Evolutionary conservation across 2,329 filamentous ascomycete species (phyloP).

Genomic region (Botrytis fabae): DNA sequence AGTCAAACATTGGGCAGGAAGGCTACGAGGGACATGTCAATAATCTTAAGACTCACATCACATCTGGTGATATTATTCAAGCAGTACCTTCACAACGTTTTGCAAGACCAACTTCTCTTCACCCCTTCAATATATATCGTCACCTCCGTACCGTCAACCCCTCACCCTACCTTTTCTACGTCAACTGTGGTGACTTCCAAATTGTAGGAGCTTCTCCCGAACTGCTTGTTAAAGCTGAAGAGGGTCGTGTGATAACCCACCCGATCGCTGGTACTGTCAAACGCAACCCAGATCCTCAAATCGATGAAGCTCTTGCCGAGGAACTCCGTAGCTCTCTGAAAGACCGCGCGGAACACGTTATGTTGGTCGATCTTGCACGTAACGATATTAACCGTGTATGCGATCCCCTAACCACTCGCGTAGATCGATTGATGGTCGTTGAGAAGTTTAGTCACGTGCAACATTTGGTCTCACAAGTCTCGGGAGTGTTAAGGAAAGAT

Average conservation of each 20-base stretch:
- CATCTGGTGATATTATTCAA: constrained; percentile 92
- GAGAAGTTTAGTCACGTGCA: constrained; percentile 96
- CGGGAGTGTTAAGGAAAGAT: constrained; percentile 77
- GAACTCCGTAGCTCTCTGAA: constrained; percentile 80
- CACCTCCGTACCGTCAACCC: constrained; percentile 97
- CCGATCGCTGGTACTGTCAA: constrained; percentile 96
- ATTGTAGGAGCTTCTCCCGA: constrained; percentile 95
- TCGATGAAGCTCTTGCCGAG: constrained; percentile 77
- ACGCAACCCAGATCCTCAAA: constrained; percentile 75
- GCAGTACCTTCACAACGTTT: constrained; percentile 94
- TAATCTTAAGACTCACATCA: constrained; percentile 85
- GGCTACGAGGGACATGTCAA: constrained; percentile 93
- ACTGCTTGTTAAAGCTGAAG: constrained; percentile 87
- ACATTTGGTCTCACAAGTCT: constrained; percentile 94
- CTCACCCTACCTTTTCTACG: constrained; percentile 94
- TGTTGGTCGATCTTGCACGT: constrained; percentile 93
- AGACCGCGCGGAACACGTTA: constrained; percentile 92
- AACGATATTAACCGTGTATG: constrained; percentile 97
- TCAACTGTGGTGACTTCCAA: constrained; percentile 88
- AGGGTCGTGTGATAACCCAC: constrained; percentile 87
- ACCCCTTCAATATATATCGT: constrained; percentile 98
- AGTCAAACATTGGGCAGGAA: constrained; percentile 83
- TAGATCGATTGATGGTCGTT: constrained; percentile 92
- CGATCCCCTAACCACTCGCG: constrained; percentile 83
- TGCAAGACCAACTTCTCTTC: constrained; percentile 81